Base-by-base conservation (phyloP, 2,329 filamentous ascomycete genomes). In the Colletotrichum sp. region DNA sequence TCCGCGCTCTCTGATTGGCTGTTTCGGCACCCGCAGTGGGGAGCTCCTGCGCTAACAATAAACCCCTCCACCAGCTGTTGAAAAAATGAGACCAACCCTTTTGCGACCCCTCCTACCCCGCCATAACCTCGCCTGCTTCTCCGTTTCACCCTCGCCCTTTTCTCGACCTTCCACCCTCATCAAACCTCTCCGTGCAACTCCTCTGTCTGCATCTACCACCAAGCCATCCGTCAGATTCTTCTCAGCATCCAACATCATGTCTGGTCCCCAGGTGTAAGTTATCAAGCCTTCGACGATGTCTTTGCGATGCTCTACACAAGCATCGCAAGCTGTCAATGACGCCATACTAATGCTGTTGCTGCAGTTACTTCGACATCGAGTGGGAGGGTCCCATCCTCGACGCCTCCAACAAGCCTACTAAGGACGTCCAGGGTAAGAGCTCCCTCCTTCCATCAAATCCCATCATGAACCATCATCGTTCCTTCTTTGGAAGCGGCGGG, bases 351-450 rank as follows among this genome's bases (percentile, higher is more conserved):
- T 67, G 55, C 72, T 79, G 72, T 49, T 62, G 61, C 74, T 72
- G 68, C 77, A 92, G 90, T 83, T 95, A 88, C 89, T 96, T 96
- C 89, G 93, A 96, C 78, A 83, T 94, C 78, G 84, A 89, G 84
- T 95, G 93, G 94, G 89, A 92, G 84, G 95, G 94, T 79, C 94
- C 94, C 79, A 89, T 92, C 84, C 81, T 98, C 80, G 88, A 94
- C 84, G 88, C 89, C 85, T 88, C 89, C 85, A 88, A 86, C 84
- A 84, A 85, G 77, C 86, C 90, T 80, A 93, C 92, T 79, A 79
- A 86, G 34, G 84, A 86, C 67, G 85, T 92, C 78, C 88, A 92
- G 87, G 83, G 94, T 95, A 90, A 89, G 44, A 52, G 92, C 70
- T 61, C 55, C 52, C 13, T 55, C 22, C 36, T 82, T 65, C 64